phyloP scores from a whole-genome alignment of 371 early-diverging fungal species.

The Mucor racemosus region DNA sequence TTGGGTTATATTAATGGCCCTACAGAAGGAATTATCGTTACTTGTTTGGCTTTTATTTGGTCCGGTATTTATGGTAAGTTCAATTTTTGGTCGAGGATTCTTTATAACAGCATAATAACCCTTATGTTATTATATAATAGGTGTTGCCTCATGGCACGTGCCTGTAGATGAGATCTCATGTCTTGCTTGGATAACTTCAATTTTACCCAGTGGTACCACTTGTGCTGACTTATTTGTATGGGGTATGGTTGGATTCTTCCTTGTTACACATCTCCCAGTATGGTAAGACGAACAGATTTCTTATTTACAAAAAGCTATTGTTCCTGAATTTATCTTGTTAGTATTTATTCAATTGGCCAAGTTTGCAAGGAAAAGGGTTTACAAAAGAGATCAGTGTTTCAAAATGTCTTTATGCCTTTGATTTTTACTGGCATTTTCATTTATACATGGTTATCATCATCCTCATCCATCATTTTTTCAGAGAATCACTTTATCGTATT shows the following conservation, averaged over 20 bases:
- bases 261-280: slow-evolving; percentile 47
- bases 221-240: slow-evolving; percentile 46
- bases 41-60: slow-evolving; percentile 70
- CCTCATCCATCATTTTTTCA: slow-evolving; percentile 61
- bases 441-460: slow-evolving; percentile 72
- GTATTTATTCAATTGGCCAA: slow-evolving; percentile 35
- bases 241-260: slow-evolving; percentile 40
- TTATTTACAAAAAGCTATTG: background rate
- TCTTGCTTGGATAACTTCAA: slow-evolving; percentile 21
- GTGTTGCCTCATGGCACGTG: slow-evolving; percentile 47
- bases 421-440: slow-evolving; percentile 55
- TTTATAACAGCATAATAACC: background rate
- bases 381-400: slow-evolving; percentile 19
- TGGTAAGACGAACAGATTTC: slow-evolving; percentile 30
- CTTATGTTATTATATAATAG: slow-evolving; percentile 14
- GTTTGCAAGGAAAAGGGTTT: slow-evolving; percentile 36
- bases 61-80: slow-evolving; percentile 66
- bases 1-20: slow-evolving; percentile 96
- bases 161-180: slow-evolving; percentile 30
- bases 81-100: background rate
- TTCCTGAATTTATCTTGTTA: background rate
- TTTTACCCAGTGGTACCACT: slow-evolving; percentile 33
- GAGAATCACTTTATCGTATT: slow-evolving; percentile 75
- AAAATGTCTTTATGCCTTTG: slow-evolving; percentile 54
- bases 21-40: slow-evolving; percentile 90